A percentile compares a stretch with the other conserved stretches of the same genome.
phyloP scores from a whole-genome alignment of 176 grass and related monocot species.

The Juncus effusus region DNA sequence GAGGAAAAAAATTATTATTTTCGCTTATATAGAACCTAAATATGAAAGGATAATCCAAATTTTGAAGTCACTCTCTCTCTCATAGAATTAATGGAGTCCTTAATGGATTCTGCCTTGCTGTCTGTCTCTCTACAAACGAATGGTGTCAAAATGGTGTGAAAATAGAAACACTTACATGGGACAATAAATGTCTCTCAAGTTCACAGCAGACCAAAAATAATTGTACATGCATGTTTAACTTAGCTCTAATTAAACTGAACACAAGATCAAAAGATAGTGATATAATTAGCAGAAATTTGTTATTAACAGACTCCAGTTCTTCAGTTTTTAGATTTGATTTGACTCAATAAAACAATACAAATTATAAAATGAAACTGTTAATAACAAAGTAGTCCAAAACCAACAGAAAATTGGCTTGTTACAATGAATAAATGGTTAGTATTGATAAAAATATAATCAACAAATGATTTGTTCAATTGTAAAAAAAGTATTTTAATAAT shows the following conservation, averaged over 20 bases:
- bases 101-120: constrained; percentile 14
- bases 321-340: constrained; percentile 10
- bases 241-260: background rate
- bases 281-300: too few relatives aligned
- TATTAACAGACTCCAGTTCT: background rate
- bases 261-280: background rate
- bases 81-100: constrained; percentile 3
- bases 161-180: constrained; percentile 21
- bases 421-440: too few relatives aligned
- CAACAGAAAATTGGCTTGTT: too few relatives aligned
- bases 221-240: background rate
- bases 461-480: too few relatives aligned
- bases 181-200: constrained; percentile 12
- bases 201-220: constrained; percentile 9
- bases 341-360: background rate
- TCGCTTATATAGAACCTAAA: too few relatives aligned
- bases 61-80: too few relatives aligned
- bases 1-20: too few relatives aligned
- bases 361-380: too few relatives aligned
- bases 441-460: too few relatives aligned
- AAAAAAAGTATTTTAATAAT: too few relatives aligned
- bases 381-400: too few relatives aligned
- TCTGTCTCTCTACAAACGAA: constrained; percentile 20
- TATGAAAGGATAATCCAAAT: too few relatives aligned
- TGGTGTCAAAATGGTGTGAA: constrained; percentile 9